A percentile compares a stretch with the other conserved stretches of the same genome.
Conservation (phyloP, 768 basidiomycete genomes). For the Hypholoma sublateritium region DNA sequence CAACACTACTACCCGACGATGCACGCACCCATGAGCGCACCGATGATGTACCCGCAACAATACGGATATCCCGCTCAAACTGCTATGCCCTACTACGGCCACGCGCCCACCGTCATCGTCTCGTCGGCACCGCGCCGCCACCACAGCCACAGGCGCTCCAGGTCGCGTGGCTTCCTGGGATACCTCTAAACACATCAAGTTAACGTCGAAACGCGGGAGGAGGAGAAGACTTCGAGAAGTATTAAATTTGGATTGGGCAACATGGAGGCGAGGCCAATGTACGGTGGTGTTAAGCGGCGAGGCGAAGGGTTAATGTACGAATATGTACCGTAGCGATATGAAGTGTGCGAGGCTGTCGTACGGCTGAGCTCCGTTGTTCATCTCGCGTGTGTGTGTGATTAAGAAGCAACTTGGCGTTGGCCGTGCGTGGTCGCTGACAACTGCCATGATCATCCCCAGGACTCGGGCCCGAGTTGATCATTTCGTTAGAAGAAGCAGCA, state of each 20-base stretch:
- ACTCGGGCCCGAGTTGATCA: no score
- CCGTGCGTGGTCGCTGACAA: neutral
- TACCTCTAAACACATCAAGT: constrained; percentile 18
- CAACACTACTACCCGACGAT: constrained; percentile 27
- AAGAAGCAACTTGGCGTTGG: neutral
- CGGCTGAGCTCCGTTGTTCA: constrained; percentile 17
- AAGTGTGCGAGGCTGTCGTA: constrained; percentile 17
- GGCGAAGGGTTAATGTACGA: neutral
- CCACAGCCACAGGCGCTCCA: constrained; percentile 10
- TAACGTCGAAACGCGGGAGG: constrained; percentile 8
- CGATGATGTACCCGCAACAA: constrained; percentile 14
- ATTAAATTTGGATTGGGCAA: neutral
- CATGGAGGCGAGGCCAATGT: neutral
- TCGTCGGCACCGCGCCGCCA: constrained; percentile 17
- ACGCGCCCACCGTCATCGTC: constrained; percentile 20
- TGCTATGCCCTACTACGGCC: constrained; percentile 18
- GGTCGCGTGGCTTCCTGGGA: constrained; percentile 22
- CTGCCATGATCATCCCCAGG: no score
- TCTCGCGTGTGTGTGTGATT: constrained; percentile 3
- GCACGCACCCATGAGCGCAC: constrained; percentile 22
- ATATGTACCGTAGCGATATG: constrained; percentile 12
- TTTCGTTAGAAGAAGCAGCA: neutral
- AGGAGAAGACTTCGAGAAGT: neutral
- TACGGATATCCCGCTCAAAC: constrained; percentile 9
- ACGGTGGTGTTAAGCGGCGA: neutral